Evolutionary conservation across 345 rosid genomes (phyloP).

Genomic region (Gossypium longicalyx): DNA sequence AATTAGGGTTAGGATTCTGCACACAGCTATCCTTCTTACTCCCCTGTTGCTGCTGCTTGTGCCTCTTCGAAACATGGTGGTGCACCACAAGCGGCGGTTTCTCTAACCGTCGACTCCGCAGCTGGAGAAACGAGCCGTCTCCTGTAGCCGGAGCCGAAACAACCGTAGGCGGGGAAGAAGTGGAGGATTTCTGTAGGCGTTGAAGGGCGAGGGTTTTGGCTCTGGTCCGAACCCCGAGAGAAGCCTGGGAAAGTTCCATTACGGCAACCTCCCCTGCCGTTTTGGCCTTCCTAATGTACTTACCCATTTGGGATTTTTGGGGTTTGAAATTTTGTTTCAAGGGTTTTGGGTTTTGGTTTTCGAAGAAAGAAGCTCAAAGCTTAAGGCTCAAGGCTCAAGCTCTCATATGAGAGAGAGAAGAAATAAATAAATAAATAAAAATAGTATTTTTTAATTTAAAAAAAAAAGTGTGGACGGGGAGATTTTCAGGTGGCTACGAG

Average conservation of each 20-base stretch:
- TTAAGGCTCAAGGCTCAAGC: neutral
- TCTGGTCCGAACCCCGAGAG: constrained; percentile 82
- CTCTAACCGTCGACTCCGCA: constrained; percentile 75
- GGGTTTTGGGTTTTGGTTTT: neutral
- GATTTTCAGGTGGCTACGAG: neutral
- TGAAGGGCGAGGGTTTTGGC: constrained; percentile 76
- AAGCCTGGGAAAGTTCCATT: constrained; percentile 55
- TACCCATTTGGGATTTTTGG: constrained; percentile 45
- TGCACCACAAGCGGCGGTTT: constrained; percentile 53
- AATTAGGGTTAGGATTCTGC: constrained; percentile 33
- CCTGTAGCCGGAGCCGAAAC: constrained; percentile 13
- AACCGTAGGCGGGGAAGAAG: constrained; percentile 4
- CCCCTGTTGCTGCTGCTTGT: neutral
- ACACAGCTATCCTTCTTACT: constrained; percentile 18
- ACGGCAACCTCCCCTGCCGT: constrained; percentile 55
- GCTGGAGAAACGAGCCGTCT: constrained; percentile 65
- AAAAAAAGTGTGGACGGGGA: neutral
- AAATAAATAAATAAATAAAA: neutral
- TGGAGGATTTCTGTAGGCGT: constrained; percentile 32
- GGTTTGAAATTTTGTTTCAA: constrained; percentile 10
- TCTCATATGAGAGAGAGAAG: constrained; percentile 15
- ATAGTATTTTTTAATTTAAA: too few species aligned
- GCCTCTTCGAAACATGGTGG: constrained; percentile 35
- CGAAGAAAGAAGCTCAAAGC: neutral
- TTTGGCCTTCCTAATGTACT: constrained; percentile 72